Evolutionary conservation across 73 alveolate genomes (phyloP).

Genomic region (Tetrahymena thermophila): DNA sequence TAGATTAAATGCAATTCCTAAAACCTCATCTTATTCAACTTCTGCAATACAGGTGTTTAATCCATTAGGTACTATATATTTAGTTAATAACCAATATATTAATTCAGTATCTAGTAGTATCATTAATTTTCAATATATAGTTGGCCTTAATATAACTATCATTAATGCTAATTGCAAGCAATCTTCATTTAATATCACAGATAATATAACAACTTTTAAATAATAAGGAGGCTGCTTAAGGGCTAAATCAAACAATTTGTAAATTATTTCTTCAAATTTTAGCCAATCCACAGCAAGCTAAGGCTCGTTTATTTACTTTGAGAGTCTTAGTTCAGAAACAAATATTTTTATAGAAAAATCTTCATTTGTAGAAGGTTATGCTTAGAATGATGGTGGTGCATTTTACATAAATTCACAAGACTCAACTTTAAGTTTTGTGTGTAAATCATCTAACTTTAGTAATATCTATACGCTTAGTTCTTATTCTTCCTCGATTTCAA

Average conservation of each 20-base stretch:
- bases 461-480: neutral
- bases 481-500: neutral
- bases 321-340: neutral
- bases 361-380: neutral
- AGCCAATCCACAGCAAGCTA: neutral
- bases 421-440: neutral
- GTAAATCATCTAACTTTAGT: neutral
- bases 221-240: neutral
- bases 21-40: neutral
- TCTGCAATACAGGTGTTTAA: neutral
- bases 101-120: neutral
- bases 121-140: neutral
- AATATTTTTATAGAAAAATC: neutral
- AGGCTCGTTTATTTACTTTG: neutral
- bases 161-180: neutral
- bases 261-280: neutral
- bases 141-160: neutral
- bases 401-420: neutral
- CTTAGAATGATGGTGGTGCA: neutral
- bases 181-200: neutral
- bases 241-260: neutral
- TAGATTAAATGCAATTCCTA: neutral
- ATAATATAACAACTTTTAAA: neutral
- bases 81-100: neutral
- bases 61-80: neutral